A percentile compares a stretch with the other conserved stretches of the same genome.
phyloP scores from a whole-genome alignment of 1,284 basidiomycete species.

The Cryptococcus floricola region DNA sequence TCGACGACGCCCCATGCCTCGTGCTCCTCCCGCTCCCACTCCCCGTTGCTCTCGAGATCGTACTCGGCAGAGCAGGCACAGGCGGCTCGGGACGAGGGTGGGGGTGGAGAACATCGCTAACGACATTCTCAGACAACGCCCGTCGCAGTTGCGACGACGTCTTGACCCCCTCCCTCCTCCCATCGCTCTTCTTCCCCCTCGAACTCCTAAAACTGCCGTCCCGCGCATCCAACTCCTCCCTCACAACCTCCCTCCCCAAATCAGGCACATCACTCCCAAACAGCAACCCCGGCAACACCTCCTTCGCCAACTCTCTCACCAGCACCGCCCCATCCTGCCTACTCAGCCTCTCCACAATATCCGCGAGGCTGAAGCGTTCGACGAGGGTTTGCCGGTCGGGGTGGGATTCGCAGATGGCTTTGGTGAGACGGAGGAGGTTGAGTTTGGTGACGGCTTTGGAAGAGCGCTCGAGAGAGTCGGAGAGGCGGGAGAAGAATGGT shows the following conservation, averaged over 20 bases:
- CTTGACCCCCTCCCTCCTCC: background rate
- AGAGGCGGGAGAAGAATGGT: conserved; percentile 78
- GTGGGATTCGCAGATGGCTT: conserved; percentile 80
- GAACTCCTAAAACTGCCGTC: background rate
- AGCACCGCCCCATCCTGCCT: conserved; percentile 80
- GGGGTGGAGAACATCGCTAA: background rate
- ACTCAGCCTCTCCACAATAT: conserved; percentile 72
- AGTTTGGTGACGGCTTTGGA: conserved; percentile 82
- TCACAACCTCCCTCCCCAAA: background rate
- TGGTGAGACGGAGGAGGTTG: conserved; percentile 80
- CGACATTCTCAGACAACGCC: conserved; percentile 9
- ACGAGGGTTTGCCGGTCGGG: conserved; percentile 78
- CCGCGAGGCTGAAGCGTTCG: conserved; percentile 69
- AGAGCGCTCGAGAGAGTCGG: conserved; percentile 70
- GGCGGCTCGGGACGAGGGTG: background rate
- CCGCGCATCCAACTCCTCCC: background rate
- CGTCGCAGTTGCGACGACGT: background rate
- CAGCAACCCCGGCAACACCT: conserved; percentile 35
- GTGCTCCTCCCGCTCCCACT: background rate
- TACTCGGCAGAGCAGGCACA: background rate
- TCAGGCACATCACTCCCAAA: conserved; percentile 20
- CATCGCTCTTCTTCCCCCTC: background rate
- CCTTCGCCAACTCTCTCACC: conserved; percentile 63
- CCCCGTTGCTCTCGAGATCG: background rate
- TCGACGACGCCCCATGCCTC: background rate